phyloP scores from a whole-genome alignment of 805 yeast genomes.

The Pichia kluyveri region DNA sequence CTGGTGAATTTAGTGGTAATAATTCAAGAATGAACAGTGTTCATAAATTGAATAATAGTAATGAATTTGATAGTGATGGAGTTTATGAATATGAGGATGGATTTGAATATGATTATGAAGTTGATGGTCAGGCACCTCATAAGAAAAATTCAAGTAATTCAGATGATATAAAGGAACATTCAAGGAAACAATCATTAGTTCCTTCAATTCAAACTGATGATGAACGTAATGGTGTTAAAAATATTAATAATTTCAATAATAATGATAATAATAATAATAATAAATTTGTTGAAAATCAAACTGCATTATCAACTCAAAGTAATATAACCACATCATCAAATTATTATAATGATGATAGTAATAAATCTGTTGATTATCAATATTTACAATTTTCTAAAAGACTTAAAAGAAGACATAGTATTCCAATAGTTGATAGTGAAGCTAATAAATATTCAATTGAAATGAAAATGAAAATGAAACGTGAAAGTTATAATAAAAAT shows the following conservation, averaged over 20 bases:
- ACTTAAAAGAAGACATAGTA: conserved; percentile 30
- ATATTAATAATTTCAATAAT: too few relatives aligned
- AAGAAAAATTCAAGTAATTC: neutral
- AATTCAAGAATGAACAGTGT: conserved; percentile 1
- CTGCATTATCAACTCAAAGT: conserved; percentile 1
- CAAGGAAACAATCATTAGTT: neutral
- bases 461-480: conserved; percentile 9
- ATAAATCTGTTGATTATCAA: conserved; percentile 11
- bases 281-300: neutral
- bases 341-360: too few relatives aligned
- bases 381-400: conserved; percentile 16
- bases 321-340: neutral
- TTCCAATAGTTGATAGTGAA: conserved; percentile 29
- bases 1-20: conserved; percentile 1
- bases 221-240: neutral
- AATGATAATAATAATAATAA: too few relatives aligned
- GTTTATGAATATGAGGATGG: conserved; percentile 11
- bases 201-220: neutral
- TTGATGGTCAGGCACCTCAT: conserved; percentile 2
- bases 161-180: neutral
- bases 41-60: neutral
- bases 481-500: conserved; percentile 5
- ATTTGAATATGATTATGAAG: conserved; percentile 13
- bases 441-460: conserved; percentile 22
- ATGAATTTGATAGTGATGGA: conserved; percentile 7